Percentiles rank a stretch among this genome's conserved stretches.
phyloP scores from a whole-genome alignment of 345 rosid genomes.

The Linum usitatissimum region DNA sequence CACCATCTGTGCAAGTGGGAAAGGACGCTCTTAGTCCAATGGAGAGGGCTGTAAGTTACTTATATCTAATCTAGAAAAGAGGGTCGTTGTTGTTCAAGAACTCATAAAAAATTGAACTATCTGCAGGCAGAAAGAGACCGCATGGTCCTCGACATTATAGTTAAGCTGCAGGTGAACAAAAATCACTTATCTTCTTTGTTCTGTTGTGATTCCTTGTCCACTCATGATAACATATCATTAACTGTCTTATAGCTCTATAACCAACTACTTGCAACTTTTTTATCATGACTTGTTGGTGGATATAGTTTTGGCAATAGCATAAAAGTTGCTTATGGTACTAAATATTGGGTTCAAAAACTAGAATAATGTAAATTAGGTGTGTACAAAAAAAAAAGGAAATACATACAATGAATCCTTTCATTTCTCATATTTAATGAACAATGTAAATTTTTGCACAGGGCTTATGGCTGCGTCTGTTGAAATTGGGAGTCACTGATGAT shows the following conservation, averaged over 20 bases:
- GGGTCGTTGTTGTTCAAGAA: conserved; percentile 11
- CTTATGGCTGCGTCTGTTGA: conserved; percentile 85
- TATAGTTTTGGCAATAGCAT: too few relatives aligned
- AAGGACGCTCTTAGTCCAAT: conserved; percentile 67
- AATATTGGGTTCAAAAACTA: too few relatives aligned
- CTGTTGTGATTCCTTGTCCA: too few relatives aligned
- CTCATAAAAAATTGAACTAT: conserved; percentile 10
- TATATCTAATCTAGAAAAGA: conserved; percentile 13
- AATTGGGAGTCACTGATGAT: conserved; percentile 83
- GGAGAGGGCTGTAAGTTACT: conserved; percentile 94
- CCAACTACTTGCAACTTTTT: too few relatives aligned
- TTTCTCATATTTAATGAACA: too few relatives aligned
- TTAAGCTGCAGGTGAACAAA: conserved; percentile 75
- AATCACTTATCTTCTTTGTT: background rate
- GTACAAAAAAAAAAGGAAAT: too few relatives aligned
- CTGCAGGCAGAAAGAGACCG: conserved; percentile 88
- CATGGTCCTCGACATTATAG: conserved; percentile 98
- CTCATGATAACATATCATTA: too few relatives aligned
- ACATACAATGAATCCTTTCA: too few relatives aligned
- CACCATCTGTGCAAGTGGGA: conserved; percentile 49
- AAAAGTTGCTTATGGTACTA: too few relatives aligned
- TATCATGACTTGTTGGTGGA: too few relatives aligned
- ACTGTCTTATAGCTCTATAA: too few relatives aligned
- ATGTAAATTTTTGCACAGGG: conserved; percentile 36
- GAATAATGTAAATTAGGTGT: too few relatives aligned